Conservation (phyloP, 768 basidiomycete species). For the Boletus subparvulus region DNA sequence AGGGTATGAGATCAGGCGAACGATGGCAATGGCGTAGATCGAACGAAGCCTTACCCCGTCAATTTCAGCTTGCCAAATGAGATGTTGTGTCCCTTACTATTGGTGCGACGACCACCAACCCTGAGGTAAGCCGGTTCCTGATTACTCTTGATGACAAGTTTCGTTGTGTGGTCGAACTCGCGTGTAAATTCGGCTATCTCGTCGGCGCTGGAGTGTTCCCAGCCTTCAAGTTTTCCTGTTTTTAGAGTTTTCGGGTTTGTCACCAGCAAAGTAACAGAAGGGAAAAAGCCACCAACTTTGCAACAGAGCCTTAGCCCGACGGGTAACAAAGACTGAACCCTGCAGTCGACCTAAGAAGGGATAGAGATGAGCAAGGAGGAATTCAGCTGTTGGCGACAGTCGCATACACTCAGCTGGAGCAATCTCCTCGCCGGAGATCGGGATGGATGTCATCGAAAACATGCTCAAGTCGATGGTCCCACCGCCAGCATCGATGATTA, state of each 20-base stretch:
- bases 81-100: background rate
- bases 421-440: conserved; percentile 34
- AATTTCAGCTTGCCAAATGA: conserved; percentile 6
- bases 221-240: conserved; percentile 1
- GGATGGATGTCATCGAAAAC: conserved; percentile 26
- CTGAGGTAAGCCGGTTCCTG: conserved; percentile 8
- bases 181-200: conserved; percentile 2
- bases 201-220: background rate
- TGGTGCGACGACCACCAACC: conserved; percentile 4
- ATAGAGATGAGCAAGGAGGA: background rate
- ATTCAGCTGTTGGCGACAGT: background rate
- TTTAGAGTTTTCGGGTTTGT: background rate
- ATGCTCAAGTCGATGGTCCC: conserved; percentile 38
- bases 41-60: conserved; percentile 10
- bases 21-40: accelerated
- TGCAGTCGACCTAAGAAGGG: conserved; percentile 39
- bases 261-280: background rate
- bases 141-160: conserved; percentile 1
- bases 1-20: background rate
- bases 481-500: conserved; percentile 24
- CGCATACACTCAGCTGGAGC: conserved; percentile 28
- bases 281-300: background rate
- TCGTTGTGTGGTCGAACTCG: conserved; percentile 4
- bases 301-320: background rate
- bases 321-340: conserved; percentile 46